Evolutionary conservation across 2,329 filamentous ascomycete genomes (phyloP).

Genomic region (Chaetomiaceae sp.): DNA sequence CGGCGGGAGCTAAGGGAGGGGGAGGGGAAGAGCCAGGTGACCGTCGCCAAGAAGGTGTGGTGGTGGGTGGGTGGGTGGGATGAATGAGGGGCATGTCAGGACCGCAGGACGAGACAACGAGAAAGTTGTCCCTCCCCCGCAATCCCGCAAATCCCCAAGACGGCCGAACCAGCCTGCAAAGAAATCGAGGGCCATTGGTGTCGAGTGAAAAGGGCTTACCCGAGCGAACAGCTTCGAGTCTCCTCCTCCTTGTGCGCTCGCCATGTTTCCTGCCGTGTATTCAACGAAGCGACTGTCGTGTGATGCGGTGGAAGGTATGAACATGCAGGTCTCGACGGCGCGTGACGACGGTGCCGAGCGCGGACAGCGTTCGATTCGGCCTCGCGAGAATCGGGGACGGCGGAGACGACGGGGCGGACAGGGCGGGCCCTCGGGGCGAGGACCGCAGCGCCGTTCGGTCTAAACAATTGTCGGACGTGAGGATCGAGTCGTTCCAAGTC

Average conservation of each 20-base stretch:
- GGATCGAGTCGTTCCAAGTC: neutral
- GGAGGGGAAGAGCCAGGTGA: neutral
- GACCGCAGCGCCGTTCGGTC: neutral
- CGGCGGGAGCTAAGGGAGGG: neutral
- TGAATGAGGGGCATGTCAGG: slow-evolving; percentile 2
- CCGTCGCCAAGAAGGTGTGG: slow-evolving; percentile 8
- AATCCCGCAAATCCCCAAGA: slow-evolving; percentile 5
- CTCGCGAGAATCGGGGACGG: neutral
- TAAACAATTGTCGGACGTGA: neutral
- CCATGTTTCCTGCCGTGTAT: slow-evolving; percentile 41
- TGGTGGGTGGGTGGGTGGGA: no score
- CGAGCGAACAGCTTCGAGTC: slow-evolving; percentile 99
- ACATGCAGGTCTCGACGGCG: neutral
- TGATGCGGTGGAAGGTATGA: neutral
- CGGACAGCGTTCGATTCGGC: neutral
- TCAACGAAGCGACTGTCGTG: neutral
- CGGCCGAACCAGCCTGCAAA: neutral
- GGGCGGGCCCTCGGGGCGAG: neutral
- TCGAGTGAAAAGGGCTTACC: slow-evolving; percentile 56
- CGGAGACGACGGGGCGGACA: neutral
- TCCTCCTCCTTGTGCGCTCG: slow-evolving; percentile 62
- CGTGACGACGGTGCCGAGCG: neutral
- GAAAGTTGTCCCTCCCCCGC: neutral
- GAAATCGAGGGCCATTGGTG: neutral
- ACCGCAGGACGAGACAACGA: neutral